Evolutionary conservation across 805 yeast species (phyloP).

Genomic region (Metschnikowia peoriensis): DNA sequence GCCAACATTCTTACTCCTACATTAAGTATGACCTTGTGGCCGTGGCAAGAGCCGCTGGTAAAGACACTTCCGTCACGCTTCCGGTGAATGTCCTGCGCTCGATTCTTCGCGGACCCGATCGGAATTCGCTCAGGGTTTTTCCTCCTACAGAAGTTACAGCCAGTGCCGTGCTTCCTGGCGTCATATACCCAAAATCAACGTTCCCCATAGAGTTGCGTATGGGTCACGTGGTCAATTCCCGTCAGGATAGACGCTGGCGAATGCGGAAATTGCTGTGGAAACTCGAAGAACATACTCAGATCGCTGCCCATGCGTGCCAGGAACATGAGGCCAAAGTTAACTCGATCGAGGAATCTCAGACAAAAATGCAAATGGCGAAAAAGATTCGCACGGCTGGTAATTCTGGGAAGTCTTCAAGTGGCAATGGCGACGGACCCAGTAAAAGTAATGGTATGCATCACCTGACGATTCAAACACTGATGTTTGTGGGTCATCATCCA

Average conservation of each 20-base stretch:
- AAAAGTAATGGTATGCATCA: constrained; percentile 19
- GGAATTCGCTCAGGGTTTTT: constrained; percentile 84
- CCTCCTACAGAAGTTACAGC: constrained; percentile 95
- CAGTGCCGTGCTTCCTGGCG: constrained; percentile 83
- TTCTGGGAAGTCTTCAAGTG: constrained; percentile 5
- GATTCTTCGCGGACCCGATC: constrained; percentile 75
- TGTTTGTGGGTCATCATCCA: constrained; percentile 18
- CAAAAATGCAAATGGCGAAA: constrained; percentile 14
- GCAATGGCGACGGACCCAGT: constrained; percentile 8
- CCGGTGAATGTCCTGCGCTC: constrained; percentile 78
- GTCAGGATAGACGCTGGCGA: constrained; percentile 75
- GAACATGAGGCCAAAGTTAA: constrained; percentile 53
- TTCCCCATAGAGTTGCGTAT: constrained; percentile 81
- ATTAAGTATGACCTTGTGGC: constrained; percentile 81
- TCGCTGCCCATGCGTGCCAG: constrained; percentile 57
- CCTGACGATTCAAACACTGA: constrained; percentile 19
- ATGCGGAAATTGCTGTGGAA: constrained; percentile 89
- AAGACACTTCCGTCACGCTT: constrained; percentile 40
- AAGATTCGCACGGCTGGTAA: constrained; percentile 11
- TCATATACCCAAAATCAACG: constrained; percentile 80
- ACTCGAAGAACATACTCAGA: constrained; percentile 76
- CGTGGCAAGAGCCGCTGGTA: constrained; percentile 31
- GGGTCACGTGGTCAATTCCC: constrained; percentile 59
- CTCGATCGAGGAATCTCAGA: constrained; percentile 39
- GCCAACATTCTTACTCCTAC: constrained; percentile 43